Percentiles rank a stretch among this genome's conserved stretches.
phyloP scores from a whole-genome alignment of 495 filamentous ascomycete species.

The Cudoniella acicularis region DNA sequence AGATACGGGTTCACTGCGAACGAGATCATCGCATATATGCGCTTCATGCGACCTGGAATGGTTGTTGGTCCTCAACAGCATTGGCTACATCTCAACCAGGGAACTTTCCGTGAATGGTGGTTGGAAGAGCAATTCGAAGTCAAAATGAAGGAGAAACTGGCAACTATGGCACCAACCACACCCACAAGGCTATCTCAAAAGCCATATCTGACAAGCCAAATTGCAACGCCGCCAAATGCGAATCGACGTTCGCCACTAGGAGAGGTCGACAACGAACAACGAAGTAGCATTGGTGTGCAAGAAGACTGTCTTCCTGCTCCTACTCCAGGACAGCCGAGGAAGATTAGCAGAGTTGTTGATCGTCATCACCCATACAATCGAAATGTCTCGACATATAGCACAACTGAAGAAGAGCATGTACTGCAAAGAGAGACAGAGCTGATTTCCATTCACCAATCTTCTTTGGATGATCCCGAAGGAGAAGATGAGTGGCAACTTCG shows the following conservation, averaged over 20 bases:
- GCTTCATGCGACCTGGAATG: constrained; percentile 99
- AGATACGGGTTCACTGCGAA: constrained; percentile 97
- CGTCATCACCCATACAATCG: constrained; percentile 52
- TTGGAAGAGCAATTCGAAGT: constrained; percentile 79
- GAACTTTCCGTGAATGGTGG: constrained; percentile 97
- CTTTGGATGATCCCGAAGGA: constrained; percentile 58
- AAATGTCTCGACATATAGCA: constrained; percentile 30
- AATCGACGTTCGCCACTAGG: constrained; percentile 78
- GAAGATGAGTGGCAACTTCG: constrained; percentile 76
- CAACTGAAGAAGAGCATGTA: constrained; percentile 34
- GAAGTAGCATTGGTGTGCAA: constrained; percentile 48
- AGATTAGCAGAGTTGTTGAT: constrained; percentile 56
- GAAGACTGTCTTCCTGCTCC: constrained; percentile 90
- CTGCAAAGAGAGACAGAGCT: constrained; percentile 36
- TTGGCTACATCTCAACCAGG: constrained; percentile 97
- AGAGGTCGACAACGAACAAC: constrained; percentile 81
- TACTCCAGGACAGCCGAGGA: constrained; percentile 92
- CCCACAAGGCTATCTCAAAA: constrained; percentile 61
- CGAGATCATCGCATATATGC: constrained; percentile 97
- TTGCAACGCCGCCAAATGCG: constrained; percentile 76
- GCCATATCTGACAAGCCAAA: constrained; percentile 33
- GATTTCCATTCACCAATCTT: constrained; percentile 47
- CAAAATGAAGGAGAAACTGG: constrained; percentile 32
- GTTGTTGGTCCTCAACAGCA: constrained; percentile 99
- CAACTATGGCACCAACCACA: constrained; percentile 66